These are phyloP conservation scores for Vickermania ingenoplastis DNA, from an alignment of 208 protist genomes.

Conservation along the genomic window DNA sequence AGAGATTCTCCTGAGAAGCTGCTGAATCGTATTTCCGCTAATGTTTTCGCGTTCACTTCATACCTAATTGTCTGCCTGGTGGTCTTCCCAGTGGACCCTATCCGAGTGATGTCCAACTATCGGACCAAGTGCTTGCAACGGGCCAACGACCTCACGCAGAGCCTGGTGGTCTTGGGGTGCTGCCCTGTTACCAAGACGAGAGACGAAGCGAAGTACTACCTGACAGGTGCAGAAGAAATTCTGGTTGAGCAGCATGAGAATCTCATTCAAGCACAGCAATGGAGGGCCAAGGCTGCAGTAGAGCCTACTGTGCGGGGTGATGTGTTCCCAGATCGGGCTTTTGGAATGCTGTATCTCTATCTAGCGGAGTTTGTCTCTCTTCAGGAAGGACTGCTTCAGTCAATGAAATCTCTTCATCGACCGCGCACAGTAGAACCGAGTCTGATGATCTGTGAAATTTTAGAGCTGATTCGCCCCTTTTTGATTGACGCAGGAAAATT, in stretches of 20 bases:
- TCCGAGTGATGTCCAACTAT: slow-evolving; percentile 33
- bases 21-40: slow-evolving; percentile 24
- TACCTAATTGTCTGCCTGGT: slow-evolving; percentile 38
- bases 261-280: slow-evolving; percentile 12
- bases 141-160: slow-evolving; percentile 15
- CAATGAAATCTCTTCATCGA: slow-evolving; percentile 36
- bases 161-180: slow-evolving; percentile 15
- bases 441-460: slow-evolving; percentile 24
- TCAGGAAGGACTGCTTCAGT: slow-evolving; percentile 33
- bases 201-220: slow-evolving; percentile 17
- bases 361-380: slow-evolving; percentile 32
- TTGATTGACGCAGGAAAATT: slow-evolving; percentile 28
- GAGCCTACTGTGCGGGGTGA: slow-evolving; percentile 38
- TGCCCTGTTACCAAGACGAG: slow-evolving; percentile 23
- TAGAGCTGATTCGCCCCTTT: slow-evolving; percentile 40
- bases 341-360: slow-evolving; percentile 23
- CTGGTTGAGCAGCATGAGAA: slow-evolving; percentile 6
- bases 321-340: slow-evolving; percentile 25
- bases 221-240: slow-evolving; percentile 6
- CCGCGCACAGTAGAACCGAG: slow-evolving; percentile 15
- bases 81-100: slow-evolving; percentile 41
- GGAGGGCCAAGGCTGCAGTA: slow-evolving; percentile 15
- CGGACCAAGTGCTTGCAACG: slow-evolving; percentile 15
- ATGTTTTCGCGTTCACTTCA: slow-evolving; percentile 33
- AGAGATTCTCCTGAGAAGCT: slow-evolving; percentile 7